Evolutionary conservation across 129 eudicot genomes (phyloP), one percentile per base, ranked within the genome.

Genomic region (Escallonia rubra): DNA sequence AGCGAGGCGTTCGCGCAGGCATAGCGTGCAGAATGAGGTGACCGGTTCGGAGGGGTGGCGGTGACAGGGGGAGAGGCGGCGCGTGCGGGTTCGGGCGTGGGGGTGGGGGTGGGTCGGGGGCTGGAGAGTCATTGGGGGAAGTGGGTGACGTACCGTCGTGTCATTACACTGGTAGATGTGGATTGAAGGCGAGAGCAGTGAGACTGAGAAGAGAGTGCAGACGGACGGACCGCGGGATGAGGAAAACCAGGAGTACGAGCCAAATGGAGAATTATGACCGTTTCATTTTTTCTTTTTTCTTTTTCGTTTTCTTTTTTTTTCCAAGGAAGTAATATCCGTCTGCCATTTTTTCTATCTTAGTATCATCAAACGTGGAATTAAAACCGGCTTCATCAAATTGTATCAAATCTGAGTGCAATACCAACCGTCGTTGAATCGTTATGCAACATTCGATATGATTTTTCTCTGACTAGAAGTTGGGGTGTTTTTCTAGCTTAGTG

Each of bases 1-100:
- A 42, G 90, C 72, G 80, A 91, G 90, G 16, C 97, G 97, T 40
- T 91, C 97, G 4, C 80, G 89, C 9, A 92, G 81, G 68, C 98
- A 92, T 2, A 90, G 76, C 57, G 98, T 83, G 85, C 98, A 92
- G 68, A 92, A 81, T 8, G 91, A 90, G 72, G 88, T 83, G 78
- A 76, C 68, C 2, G 89, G 89, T 42, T 83, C 78, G 65, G 84
- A 69, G 3, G 96, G 96, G 69, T 92, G 98, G 69, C 89, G 98
- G 87, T 72, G 75, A 78, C 98, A 92, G 60, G 85, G 72, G 49
- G 89, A 72, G 40, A 60, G 84, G 58, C 86, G 87, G 73, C 94
- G 94, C 6, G 85, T 59, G 16, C 81, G 82, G 66, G 50, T 49
- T 11, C 82, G 77, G 79, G 71, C 77, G 63, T 5, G 57, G 71